These are phyloP conservation scores for Pichia nakasei DNA, from an alignment of 805 yeast genomes.

Conservation along the genomic window DNA sequence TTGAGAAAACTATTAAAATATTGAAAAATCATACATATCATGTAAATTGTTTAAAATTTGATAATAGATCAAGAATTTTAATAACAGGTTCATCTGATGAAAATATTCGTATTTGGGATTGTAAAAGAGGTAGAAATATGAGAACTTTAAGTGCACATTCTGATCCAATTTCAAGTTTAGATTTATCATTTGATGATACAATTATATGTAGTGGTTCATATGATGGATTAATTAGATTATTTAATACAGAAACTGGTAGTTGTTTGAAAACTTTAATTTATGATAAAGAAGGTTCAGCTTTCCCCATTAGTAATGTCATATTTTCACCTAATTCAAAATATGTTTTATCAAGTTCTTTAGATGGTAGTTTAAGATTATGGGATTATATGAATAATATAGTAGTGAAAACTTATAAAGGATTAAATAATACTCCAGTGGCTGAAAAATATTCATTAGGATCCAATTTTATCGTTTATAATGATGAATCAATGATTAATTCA, in stretches of 20 bases:
- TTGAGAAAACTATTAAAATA: slow-evolving; percentile 40
- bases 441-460: slow-evolving; percentile 47
- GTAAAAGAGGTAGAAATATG: slow-evolving; percentile 55
- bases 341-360: slow-evolving; percentile 69
- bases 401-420: slow-evolving; percentile 48
- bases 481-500: slow-evolving; percentile 39
- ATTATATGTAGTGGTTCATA: slow-evolving; percentile 79
- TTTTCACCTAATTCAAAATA: slow-evolving; percentile 77
- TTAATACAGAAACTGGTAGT: slow-evolving; percentile 84
- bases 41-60: slow-evolving; percentile 64
- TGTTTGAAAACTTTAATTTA: slow-evolving; percentile 84
- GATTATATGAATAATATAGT: slow-evolving; percentile 76
- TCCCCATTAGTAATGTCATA: slow-evolving; percentile 67
- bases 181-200: slow-evolving; percentile 70
- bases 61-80: slow-evolving; percentile 65
- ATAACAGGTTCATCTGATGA: slow-evolving; percentile 86
- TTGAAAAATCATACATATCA: slow-evolving; percentile 80
- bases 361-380: slow-evolving; percentile 76
- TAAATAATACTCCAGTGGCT: slow-evolving; percentile 27
- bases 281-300: slow-evolving; percentile 62
- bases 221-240: slow-evolving; percentile 84
- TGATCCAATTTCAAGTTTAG: slow-evolving; percentile 75
- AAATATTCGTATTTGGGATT: slow-evolving; percentile 86
- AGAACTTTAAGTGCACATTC: slow-evolving; percentile 87
- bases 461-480: slow-evolving; percentile 35